Evolutionary conservation across 202 grass and related monocot genomes (phyloP), one percentile per base, ranked within the genome.

Genomic region (Setaria italica): DNA sequence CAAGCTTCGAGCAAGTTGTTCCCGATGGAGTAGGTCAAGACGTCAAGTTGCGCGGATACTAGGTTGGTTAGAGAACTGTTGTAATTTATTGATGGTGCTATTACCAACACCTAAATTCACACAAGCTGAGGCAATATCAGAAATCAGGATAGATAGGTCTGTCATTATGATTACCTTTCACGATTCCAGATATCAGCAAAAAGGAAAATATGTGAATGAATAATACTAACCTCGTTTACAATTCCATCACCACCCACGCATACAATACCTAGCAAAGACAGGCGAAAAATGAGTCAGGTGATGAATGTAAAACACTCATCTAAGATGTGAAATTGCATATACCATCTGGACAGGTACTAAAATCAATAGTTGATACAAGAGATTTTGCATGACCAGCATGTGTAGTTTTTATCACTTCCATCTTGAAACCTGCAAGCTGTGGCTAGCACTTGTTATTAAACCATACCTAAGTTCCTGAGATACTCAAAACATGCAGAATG

Each of bases 391-490:
- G 93, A 69, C 93, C 90, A 83, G 93, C 93, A 91, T 86, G 87
- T 83, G 83, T 91, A 51, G 93, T 95, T 84, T 92, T 92, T 82
- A 95, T 69, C 37, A 95, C 84, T 85, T 91, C 90, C 93, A 95
- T 91, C 84, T 91, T 91, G 82, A 95, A 92, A 87, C 93, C 93
- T 92, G 93, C 93, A 92, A 95, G 88, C 90, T 95, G 90, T 83
- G 60, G 49, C 49, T 65, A 85, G 74, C 76, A 85, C 55, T 88
- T 85, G 80, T 87, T 90, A 80, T 77, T 84, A 76, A 87, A 84
- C 19, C 25, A 77, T 72, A 77, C 50, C 47, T 11, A 85, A 88
- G 54, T 58, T 76, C 32, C 63, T 72, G 37, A 51, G 43, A 76
- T 20, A 80, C 7, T 15, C 15, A 85, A 85, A 81, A 79, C n/a